Base-by-base conservation (phyloP, 768 basidiomycete species). In the Collybia sp. region DNA sequence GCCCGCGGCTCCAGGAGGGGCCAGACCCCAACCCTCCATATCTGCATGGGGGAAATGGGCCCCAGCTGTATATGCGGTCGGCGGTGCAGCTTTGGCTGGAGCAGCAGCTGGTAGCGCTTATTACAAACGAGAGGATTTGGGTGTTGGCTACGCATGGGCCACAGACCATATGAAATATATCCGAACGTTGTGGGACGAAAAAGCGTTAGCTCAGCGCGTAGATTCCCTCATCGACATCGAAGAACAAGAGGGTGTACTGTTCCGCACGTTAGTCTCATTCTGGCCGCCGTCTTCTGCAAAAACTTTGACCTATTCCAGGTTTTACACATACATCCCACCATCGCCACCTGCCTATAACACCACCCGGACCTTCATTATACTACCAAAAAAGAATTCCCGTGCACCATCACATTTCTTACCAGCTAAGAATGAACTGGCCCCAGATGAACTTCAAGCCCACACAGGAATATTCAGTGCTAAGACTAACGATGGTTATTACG, bases 161-260 rank as follows among this genome's bases (percentile, higher is more conserved):
- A 82, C 76, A 25, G 93, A 94, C 54, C 93, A 97, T 61, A 79
- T 96, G 81, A 87, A 85, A 58, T 97, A 86, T 62, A 83, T 94
- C 8, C 80, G 87, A 36, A 88, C 74, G 53, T 65, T 96, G 25
- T 95, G 93, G 93, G 83, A 94, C 54, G 80, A 83, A 53, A 71
- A 73, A 16, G 70, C 67, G 9, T 68, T 93, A 64, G 71, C 72
- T 33, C 65, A 59, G 47, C 75, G 93, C 16, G 55, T 95, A 43
- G 78, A 83, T 19, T 69, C 68, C 20, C 63, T 96, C 42, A 64
- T 86, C 37, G 70, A 73, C 41, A 70, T 83, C 37, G 80, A 88
- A 45, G 67, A 77, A 42, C 64, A 76, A 39, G 68, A 79, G 51
- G 82, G 85, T 1, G 77, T 93, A 20, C 42, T 78, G 6, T 93